Percentiles rank a stretch among this genome's conserved stretches.
Conservation (phyloP, 129 eudicot genomes). For the Deinandra increscens region DNA sequence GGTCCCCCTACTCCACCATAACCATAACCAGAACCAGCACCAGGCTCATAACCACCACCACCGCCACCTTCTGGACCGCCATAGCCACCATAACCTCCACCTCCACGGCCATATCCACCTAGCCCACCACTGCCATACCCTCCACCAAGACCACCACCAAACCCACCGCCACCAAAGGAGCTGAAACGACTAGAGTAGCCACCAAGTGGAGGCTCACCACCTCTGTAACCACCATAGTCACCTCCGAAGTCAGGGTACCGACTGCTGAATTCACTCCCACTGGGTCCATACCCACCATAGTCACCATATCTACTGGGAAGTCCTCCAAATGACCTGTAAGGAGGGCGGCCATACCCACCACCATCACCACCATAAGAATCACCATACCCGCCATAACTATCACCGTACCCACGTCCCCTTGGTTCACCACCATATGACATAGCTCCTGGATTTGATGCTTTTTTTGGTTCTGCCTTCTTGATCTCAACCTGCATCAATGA, state of each 20-base stretch:
- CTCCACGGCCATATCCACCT: conserved; percentile 61
- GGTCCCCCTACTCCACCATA: conserved; percentile 44
- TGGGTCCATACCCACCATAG: conserved; percentile 54
- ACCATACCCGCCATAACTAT: conserved; percentile 54
- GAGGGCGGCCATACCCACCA: conserved; percentile 43
- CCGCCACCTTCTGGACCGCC: conserved; percentile 74
- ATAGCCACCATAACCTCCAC: conserved; percentile 49
- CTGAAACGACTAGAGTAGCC: conserved; percentile 74
- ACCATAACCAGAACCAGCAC: conserved; percentile 21
- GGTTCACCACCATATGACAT: conserved; percentile 78
- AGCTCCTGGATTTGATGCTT: conserved; percentile 77
- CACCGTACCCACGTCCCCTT: conserved; percentile 75
- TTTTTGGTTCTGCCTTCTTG: conserved; percentile 98
- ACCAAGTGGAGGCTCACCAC: conserved; percentile 66
- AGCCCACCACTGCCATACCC: conserved; percentile 54
- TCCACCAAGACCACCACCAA: conserved; percentile 46
- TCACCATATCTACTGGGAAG: conserved; percentile 48
- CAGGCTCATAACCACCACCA: conserved; percentile 26
- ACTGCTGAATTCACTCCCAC: conserved; percentile 52
- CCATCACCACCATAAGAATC: conserved; percentile 50
- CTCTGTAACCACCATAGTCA: conserved; percentile 60
- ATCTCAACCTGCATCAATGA: conserved; percentile 87
- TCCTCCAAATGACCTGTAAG: conserved; percentile 67
- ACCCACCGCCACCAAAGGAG: no score
- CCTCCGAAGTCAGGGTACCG: conserved; percentile 60